Evolutionary conservation across 495 filamentous ascomycete species (phyloP).

Genomic region (Lasiosphaeria ovina): DNA sequence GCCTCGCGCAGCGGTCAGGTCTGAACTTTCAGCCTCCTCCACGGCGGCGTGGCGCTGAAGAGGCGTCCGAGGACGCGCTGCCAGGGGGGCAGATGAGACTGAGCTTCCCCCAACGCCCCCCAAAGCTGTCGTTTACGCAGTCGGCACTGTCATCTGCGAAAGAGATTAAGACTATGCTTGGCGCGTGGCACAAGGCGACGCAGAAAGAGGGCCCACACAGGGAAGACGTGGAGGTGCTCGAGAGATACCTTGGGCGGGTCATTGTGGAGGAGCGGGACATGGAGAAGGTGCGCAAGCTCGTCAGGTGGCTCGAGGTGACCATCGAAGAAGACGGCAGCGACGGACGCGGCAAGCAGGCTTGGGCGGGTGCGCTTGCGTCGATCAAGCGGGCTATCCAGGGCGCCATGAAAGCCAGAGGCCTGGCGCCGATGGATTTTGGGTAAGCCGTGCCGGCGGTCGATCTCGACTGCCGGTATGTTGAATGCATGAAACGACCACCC

Average conservation of each 20-base stretch:
- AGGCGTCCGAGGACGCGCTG: slow-evolving; percentile 8
- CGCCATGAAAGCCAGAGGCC: slow-evolving; percentile 60
- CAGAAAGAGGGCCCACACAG: slow-evolving; percentile 65
- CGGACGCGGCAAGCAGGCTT: slow-evolving; percentile 18
- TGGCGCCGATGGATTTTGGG: slow-evolving; percentile 60
- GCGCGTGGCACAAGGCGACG: slow-evolving; percentile 67
- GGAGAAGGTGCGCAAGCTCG: slow-evolving; percentile 40
- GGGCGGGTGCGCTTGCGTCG: slow-evolving; percentile 48
- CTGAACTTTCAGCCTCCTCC: slow-evolving; percentile 22
- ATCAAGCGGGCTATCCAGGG: slow-evolving; percentile 59
- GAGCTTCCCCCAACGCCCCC: slow-evolving; percentile 33
- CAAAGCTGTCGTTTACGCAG: slow-evolving; percentile 33
- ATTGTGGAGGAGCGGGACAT: slow-evolving; percentile 71
- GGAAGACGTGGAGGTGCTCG: slow-evolving; percentile 72
- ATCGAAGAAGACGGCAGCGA: slow-evolving; percentile 49
- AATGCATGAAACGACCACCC: too few species aligned
- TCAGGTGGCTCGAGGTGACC: slow-evolving; percentile 71
- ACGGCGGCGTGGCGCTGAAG: slow-evolving; percentile 13
- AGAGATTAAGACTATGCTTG: slow-evolving; percentile 48
- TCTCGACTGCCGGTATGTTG: too few species aligned
- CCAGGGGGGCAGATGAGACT: slow-evolving; percentile 34
- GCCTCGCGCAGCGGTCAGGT: slow-evolving; percentile 39
- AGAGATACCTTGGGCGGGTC: slow-evolving; percentile 64
- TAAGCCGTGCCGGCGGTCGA: not conserved
- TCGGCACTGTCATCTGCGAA: slow-evolving; percentile 19